These are phyloP conservation scores for Dalbergia oliveri DNA, from an alignment of 306 rosid genomes.

Conservation along the genomic window DNA sequence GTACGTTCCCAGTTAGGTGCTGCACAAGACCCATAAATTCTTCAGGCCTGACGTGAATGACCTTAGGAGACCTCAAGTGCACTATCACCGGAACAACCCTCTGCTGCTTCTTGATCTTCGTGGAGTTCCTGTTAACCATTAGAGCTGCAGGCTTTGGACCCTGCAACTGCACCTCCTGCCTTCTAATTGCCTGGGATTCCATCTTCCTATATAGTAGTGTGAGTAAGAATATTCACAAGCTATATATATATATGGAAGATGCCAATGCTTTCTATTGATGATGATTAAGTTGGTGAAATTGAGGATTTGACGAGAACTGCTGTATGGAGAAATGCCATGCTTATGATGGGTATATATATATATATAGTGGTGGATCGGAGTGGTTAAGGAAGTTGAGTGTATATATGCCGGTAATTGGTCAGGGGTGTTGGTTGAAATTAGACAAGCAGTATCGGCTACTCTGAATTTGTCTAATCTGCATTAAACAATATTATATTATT, in stretches of 20 bases:
- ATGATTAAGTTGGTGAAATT: no score
- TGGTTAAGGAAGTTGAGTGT: neutral
- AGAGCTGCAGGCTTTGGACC: constrained; percentile 56
- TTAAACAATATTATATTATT: neutral
- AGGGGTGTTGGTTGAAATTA: constrained; percentile 4
- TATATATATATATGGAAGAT: neutral
- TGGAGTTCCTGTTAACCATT: constrained; percentile 8
- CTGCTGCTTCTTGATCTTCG: constrained; percentile 25
- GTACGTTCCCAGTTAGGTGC: constrained; percentile 29
- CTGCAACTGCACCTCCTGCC: constrained; percentile 38
- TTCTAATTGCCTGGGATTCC: constrained; percentile 11
- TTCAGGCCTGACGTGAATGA: constrained; percentile 32
- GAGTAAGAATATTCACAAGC: neutral
- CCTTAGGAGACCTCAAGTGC: constrained; percentile 17
- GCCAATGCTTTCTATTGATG: no score
- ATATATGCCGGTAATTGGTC: neutral
- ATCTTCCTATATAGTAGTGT: no score
- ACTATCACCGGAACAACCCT: constrained; percentile 16
- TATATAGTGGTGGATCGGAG: neutral
- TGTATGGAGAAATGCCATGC: neutral
- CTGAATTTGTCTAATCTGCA: constrained; percentile 14
- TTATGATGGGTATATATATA: neutral
- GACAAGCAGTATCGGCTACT: neutral
- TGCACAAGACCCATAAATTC: constrained; percentile 36
- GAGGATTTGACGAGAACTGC: neutral